phyloP scores from a whole-genome alignment of 2,329 filamentous ascomycete genomes.

The Colletotrichum magnum region DNA sequence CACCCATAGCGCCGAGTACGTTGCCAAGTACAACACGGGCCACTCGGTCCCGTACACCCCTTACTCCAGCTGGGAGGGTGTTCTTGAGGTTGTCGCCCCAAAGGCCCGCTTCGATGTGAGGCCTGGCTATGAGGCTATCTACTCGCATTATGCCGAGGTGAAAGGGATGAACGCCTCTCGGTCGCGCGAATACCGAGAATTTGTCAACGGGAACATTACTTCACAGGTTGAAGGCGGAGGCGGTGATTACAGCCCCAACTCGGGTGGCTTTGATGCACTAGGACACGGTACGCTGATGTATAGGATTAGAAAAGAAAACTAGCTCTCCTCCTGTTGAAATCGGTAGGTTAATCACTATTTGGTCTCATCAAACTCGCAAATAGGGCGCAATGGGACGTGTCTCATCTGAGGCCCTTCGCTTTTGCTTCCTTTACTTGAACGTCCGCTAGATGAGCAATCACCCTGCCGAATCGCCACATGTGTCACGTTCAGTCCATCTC shows the following conservation, averaged over 20 bases:
- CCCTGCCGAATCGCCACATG: too few relatives aligned
- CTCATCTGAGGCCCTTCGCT: too few relatives aligned
- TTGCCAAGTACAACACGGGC: constrained; percentile 25
- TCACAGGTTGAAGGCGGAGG: constrained; percentile 51
- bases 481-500: too few relatives aligned
- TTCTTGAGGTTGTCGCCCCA: not conserved
- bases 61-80: constrained; percentile 18
- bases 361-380: too few relatives aligned
- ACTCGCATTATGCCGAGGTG: constrained; percentile 50
- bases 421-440: too few relatives aligned
- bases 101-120: constrained; percentile 1
- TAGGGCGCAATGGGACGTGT: too few relatives aligned
- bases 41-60: constrained; percentile 24
- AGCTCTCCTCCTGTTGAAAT: not conserved
- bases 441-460: too few relatives aligned
- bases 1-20: constrained; percentile 8
- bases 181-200: constrained; percentile 45
- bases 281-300: constrained; percentile 12
- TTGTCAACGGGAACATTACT: constrained; percentile 45
- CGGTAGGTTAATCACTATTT: too few relatives aligned
- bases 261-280: not conserved
- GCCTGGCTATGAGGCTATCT: constrained; percentile 49
- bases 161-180: constrained; percentile 47
- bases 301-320: not conserved
- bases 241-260: constrained; percentile 58